Base-by-base conservation (phyloP, 306 rosid genomes). In the Arachis stenosperma region DNA sequence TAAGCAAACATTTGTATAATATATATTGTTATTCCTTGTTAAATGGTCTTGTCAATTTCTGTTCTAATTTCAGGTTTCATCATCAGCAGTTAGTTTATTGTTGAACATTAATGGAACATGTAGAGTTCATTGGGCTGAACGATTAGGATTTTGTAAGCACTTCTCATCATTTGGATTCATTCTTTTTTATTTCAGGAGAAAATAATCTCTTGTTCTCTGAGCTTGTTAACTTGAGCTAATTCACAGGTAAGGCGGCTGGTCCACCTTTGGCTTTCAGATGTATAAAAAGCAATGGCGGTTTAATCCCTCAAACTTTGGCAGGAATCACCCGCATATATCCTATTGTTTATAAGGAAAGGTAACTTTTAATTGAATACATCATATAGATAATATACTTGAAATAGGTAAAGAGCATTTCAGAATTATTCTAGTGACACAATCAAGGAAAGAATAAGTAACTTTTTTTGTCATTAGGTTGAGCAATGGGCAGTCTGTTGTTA, bases 51-150 rank as follows among this genome's bases (percentile, higher is more conserved):
- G 84, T 79, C 61, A 74, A 61, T 75, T 57, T 80, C 64, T 82
- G 55, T 69, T 87, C 62, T 73, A 43, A 57, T 79, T 78, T 79
- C 81, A 93, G 98, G 93, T 88, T 66, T 48, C 90, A 17, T 48
- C 90, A 17, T 76, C 76, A 66, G 72, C 90, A 10, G 87, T 84
- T 77, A 79, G 77, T 78, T 87, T 93, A 73, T 56, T 78, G 80
- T 81, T 93, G 80, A 92, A 93, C 83, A 89, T 84, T 42, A 93
- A 93, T 77, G 98, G 98, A 83, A 93, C 97, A 76, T 91, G 81
- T 69, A 89, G 98, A 89, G 88, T 87, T 60, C 96, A 88, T 69
- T 93, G 98, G 97, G 94, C 86, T 13, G 91, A 91, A 62, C 84
- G 73, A 60, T 81, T 93, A 75, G 98, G 98, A 82, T 84, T 93